These are phyloP conservation scores for Spinacia oleracea DNA, from an alignment of 179 eudicot genomes.

Conservation along the genomic window DNA sequence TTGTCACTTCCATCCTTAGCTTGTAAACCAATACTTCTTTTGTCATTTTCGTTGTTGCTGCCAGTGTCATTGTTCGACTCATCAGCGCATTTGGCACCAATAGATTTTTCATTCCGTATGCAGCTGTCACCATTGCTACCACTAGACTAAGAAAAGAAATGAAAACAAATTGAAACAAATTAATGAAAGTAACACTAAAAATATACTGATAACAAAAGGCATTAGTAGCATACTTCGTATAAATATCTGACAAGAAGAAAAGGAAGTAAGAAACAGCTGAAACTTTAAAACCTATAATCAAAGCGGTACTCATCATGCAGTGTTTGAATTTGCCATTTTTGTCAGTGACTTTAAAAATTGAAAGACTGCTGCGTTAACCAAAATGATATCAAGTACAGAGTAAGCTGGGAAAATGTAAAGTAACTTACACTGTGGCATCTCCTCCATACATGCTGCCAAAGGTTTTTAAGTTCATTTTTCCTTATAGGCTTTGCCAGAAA, in stretches of 20 bases:
- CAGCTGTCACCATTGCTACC: conserved; percentile 78
- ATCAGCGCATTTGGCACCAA: conserved; percentile 45
- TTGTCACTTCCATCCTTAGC: conserved; percentile 69
- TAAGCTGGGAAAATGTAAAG: conserved; percentile 9
- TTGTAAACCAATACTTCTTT: conserved; percentile 45
- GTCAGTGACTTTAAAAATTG: neutral
- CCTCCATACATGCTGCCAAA: conserved; percentile 99
- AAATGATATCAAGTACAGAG: neutral
- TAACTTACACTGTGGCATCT: conserved; percentile 85
- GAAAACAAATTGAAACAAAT: conserved; percentile 19
- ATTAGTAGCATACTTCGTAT: neutral
- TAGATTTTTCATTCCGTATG: conserved; percentile 42
- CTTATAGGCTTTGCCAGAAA: conserved; percentile 90
- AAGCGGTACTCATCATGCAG: neutral
- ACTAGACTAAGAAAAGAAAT: conserved; percentile 51
- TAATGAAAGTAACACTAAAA: neutral
- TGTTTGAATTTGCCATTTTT: neutral
- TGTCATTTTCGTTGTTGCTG: conserved; percentile 52
- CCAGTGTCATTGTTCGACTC: conserved; percentile 51
- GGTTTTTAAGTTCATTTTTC: conserved; percentile 89
- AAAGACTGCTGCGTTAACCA: neutral
- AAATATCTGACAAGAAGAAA: neutral
- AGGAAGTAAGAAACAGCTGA: neutral
- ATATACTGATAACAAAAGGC: neutral
- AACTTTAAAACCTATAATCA: neutral